Conservation (phyloP, 352 stramenopile species). For the Phytophthora ramorum region DNA sequence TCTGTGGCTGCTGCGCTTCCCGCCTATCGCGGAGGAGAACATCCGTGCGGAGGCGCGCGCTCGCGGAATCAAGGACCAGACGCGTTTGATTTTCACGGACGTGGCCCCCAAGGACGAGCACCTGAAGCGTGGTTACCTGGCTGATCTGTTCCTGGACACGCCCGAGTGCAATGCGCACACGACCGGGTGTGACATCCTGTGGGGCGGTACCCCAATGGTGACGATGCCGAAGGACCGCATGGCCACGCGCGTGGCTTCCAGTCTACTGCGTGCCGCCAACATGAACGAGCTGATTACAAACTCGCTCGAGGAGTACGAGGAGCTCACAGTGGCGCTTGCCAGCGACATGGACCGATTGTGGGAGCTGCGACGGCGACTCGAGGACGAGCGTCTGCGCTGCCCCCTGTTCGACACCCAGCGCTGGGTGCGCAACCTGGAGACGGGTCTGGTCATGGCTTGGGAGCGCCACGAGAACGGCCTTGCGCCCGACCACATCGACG, state of each 20-base stretch:
- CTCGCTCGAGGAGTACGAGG: slow-evolving; percentile 90
- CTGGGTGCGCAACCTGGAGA: slow-evolving; percentile 90
- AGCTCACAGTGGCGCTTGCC: slow-evolving; percentile 89
- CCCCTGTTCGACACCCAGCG: slow-evolving; percentile 86
- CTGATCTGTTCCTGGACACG: slow-evolving; percentile 95
- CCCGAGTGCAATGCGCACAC: slow-evolving; percentile 92
- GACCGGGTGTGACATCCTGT: slow-evolving; percentile 93
- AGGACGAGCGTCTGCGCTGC: slow-evolving; percentile 67
- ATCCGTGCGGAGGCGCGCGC: slow-evolving; percentile 80
- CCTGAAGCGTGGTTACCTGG: slow-evolving; percentile 85
- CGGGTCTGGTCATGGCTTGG: slow-evolving; percentile 71
- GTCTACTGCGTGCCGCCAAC: slow-evolving; percentile 82
- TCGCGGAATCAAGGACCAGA: slow-evolving; percentile 69
- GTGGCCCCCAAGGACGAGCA: slow-evolving; percentile 92
- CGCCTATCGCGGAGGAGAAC: slow-evolving; percentile 82
- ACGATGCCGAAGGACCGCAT: slow-evolving; percentile 92
- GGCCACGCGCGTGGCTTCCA: slow-evolving; percentile 89
- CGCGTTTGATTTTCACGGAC: slow-evolving; percentile 84
- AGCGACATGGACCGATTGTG: slow-evolving; percentile 88
- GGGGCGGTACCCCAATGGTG: slow-evolving; percentile 92
- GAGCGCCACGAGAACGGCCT: slow-evolving; percentile 74
- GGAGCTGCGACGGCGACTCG: slow-evolving; percentile 72
- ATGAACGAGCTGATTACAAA: slow-evolving; percentile 82
- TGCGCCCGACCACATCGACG: slow-evolving; percentile 78
- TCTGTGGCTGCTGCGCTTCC: slow-evolving; percentile 93